Conservation (phyloP, 129 eudicot genomes). For the Logfia minima region DNA sequence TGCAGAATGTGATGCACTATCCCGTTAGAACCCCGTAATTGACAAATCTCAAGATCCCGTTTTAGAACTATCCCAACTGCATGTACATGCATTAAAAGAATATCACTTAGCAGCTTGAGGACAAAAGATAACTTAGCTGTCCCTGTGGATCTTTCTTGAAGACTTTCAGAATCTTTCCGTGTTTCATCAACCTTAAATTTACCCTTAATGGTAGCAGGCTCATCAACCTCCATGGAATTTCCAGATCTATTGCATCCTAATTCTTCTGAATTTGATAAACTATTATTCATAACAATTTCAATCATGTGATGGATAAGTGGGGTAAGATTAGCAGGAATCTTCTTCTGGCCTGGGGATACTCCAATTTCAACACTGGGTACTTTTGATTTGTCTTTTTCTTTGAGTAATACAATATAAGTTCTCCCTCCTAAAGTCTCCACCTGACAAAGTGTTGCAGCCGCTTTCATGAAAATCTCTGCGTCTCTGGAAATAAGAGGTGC, state of each 20-base stretch:
- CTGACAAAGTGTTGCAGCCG: background rate
- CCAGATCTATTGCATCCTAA: background rate
- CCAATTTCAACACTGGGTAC: constrained; percentile 6
- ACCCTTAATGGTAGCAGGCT: background rate
- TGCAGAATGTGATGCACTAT: constrained; percentile 2
- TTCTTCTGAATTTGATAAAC: background rate
- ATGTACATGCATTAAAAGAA: background rate
- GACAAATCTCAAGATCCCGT: constrained; percentile 2
- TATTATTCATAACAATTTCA: background rate
- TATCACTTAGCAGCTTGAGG: constrained; percentile 2
- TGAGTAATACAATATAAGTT: background rate
- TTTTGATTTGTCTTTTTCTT: background rate
- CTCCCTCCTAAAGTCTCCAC: background rate
- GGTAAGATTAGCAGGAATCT: background rate
- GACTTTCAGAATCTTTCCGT: background rate
- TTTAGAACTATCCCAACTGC: background rate
- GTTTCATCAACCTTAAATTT: background rate
- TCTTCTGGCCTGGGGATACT: background rate
- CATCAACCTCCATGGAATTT: constrained; percentile 3
- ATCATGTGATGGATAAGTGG: background rate
- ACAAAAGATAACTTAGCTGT: background rate
- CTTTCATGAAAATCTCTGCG: constrained; percentile 1
- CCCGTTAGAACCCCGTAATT: background rate
- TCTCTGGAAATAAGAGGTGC: background rate
- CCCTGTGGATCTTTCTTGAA: background rate